Base-by-base conservation (phyloP, 805 yeast genomes). In the Yamadazyma sp. region DNA sequence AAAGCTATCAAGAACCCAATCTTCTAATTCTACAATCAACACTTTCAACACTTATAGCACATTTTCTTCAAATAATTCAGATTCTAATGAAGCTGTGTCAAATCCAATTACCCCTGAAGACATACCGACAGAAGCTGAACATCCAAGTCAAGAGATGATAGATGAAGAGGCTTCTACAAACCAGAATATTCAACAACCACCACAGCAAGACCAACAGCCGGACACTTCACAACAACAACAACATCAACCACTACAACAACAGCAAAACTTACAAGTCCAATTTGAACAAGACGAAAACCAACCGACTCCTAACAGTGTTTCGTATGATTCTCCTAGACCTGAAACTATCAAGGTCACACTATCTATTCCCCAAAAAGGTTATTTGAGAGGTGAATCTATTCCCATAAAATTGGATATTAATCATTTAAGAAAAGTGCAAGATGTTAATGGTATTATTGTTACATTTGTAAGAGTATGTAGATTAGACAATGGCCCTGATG, bases 381-480 rank as follows among this genome's bases (percentile, higher is more conserved):
- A 72, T 50, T 60, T 85, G 1, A 69, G 88, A 21, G 96, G 96
- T 16, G 96, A 88, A 51, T 53, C 71, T 2, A 75, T 89, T 0
- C 93, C 95, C 1, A 73, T 89, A 9, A 80, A 77, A 47, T 62
- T 89, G 20, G 58, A 68, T 18, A 65, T 88, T 27, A 68, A 75
- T 30, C 96, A 88, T 55, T 74, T 82, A 45, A 82, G 83, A 55
- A 75, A 77, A 39, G 70, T 86, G 20, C 78, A 79, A 48, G 82
- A 80, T 45, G 59, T 82, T 10, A 76, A 76, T 27, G 95, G 95
- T 0, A 69, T 87, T 3, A 83, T 87, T 5, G 73, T 84, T 9
- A 87, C 96, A 0, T 63, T 88, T 32, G 85, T 86, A 7, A 65
- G 97, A 38, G 80, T 89, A 4, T 85, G 95, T 45, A 69, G 93